These are phyloP conservation scores for Pholiota adiposa DNA, from an alignment of 1,284 basidiomycete species.

Conservation along the genomic window DNA sequence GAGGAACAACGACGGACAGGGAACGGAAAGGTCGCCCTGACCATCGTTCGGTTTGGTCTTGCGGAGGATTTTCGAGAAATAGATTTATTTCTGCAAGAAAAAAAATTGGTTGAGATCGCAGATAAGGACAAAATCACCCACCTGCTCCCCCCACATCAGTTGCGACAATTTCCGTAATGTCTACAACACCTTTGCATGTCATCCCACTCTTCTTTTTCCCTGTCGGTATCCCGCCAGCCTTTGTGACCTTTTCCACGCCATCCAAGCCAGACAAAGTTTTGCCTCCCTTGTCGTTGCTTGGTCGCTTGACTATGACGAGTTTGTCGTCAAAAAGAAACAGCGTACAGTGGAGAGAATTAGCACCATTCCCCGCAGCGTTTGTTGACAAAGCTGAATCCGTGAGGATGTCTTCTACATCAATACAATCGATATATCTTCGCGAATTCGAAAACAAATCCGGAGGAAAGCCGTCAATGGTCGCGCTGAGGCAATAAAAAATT, in stretches of 20 bases:
- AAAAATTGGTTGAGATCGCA: conserved; percentile 6
- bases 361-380: conserved; percentile 43
- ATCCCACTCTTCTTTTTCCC: conserved; percentile 81
- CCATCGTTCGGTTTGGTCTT: conserved; percentile 84
- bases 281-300: conserved; percentile 76
- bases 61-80: conserved; percentile 79
- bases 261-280: conserved; percentile 83
- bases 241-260: conserved; percentile 79
- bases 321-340: conserved; percentile 97
- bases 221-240: conserved; percentile 57
- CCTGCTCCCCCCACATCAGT: conserved; percentile 86
- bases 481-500: conserved; percentile 85
- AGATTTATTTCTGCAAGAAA: conserved; percentile 75
- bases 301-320: conserved; percentile 89
- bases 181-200: conserved; percentile 85
- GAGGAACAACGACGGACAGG: conserved; percentile 73
- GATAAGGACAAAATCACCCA: conserved; percentile 40
- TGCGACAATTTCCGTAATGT: conserved; percentile 83
- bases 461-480: conserved; percentile 91
- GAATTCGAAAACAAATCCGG: conserved; percentile 85
- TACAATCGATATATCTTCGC: conserved; percentile 88
- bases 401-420: conserved; percentile 90
- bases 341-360: conserved; percentile 75
- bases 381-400: conserved; percentile 50
- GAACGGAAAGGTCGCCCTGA: conserved; percentile 81